A percentile compares a stretch with the other conserved stretches of the same genome.
These are phyloP conservation scores for Fusarium virguliforme DNA, from an alignment of 2,329 filamentous ascomycete species.

Conservation along the genomic window DNA sequence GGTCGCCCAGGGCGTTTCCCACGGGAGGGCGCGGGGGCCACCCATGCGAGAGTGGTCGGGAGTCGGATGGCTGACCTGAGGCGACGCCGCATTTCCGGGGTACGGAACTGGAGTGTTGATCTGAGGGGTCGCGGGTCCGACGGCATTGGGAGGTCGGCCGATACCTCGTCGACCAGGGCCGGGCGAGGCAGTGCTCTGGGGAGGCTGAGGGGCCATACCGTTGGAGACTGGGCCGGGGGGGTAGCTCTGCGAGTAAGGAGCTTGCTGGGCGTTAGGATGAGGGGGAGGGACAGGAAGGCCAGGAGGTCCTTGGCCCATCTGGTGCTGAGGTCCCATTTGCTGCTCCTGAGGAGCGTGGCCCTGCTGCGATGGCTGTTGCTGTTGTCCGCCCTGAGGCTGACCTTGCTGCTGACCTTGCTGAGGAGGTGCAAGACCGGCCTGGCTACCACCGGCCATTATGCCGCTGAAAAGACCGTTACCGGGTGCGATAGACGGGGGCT, in stretches of 20 bases:
- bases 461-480: constrained; percentile 95
- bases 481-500: constrained; percentile 90
- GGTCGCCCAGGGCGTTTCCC: constrained; percentile 82
- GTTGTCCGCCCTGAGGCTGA: constrained; percentile 61
- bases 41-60: constrained; percentile 74
- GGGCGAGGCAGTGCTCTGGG: constrained; percentile 88
- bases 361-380: constrained; percentile 57
- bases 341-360: constrained; percentile 77
- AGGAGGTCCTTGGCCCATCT: constrained; percentile 83
- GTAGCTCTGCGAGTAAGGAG: constrained; percentile 81
- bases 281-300: constrained; percentile 73
- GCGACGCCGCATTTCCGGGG: constrained; percentile 85
- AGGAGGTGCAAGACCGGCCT: constrained; percentile 88
- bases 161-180: constrained; percentile 84
- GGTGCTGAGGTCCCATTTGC: constrained; percentile 65
- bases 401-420: constrained; percentile 76
- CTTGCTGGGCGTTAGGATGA: constrained; percentile 76
- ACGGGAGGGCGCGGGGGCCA: constrained; percentile 67
- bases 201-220: constrained; percentile 86
- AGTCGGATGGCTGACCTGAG: constrained; percentile 89
- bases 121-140: constrained; percentile 88
- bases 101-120: constrained; percentile 92
- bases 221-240: constrained; percentile 72
- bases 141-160: constrained; percentile 74
- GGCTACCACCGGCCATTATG: constrained; percentile 92